These are phyloP conservation scores for Ganoderma multipileum DNA, from an alignment of 1,284 basidiomycete species.

Conservation along the genomic window DNA sequence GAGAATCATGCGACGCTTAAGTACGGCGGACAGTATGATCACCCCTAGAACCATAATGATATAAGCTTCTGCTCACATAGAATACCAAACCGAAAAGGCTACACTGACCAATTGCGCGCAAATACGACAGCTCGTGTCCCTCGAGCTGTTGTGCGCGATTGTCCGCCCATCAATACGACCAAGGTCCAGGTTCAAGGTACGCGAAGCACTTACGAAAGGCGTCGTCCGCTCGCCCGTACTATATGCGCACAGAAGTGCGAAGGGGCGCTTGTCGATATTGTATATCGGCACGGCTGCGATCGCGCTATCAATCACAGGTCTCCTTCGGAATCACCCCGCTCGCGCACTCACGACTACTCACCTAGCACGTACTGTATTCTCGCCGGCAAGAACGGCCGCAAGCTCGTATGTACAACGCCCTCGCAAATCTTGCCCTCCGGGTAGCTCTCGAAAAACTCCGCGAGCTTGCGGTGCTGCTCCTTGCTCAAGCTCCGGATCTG, in stretches of 20 bases:
- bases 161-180: conserved; percentile 3
- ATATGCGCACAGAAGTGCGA: conserved; percentile 92
- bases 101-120: conserved; percentile 79
- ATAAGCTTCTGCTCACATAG: neutral
- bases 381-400: conserved; percentile 80
- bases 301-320: conserved; percentile 5
- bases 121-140: conserved; percentile 91
- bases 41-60: conserved; percentile 60
- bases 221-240: conserved; percentile 82
- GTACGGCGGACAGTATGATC: conserved; percentile 92
- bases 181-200: conserved; percentile 14
- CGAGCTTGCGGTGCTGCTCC: conserved; percentile 77
- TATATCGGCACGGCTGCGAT: conserved; percentile 87
- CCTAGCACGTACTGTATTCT: conserved; percentile 87
- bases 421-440: conserved; percentile 89
- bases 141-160: conserved; percentile 64
- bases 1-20: conserved; percentile 92
- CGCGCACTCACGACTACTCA: conserved; percentile 44
- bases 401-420: conserved; percentile 78
- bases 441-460: conserved; percentile 77
- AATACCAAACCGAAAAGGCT: conserved; percentile 4
- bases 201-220: conserved; percentile 68
- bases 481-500: conserved; percentile 59
- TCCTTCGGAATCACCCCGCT: neutral
- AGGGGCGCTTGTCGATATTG: conserved; percentile 93